Base-by-base conservation (phyloP, 345 rosid species). In the Conringia planisiliqua region DNA sequence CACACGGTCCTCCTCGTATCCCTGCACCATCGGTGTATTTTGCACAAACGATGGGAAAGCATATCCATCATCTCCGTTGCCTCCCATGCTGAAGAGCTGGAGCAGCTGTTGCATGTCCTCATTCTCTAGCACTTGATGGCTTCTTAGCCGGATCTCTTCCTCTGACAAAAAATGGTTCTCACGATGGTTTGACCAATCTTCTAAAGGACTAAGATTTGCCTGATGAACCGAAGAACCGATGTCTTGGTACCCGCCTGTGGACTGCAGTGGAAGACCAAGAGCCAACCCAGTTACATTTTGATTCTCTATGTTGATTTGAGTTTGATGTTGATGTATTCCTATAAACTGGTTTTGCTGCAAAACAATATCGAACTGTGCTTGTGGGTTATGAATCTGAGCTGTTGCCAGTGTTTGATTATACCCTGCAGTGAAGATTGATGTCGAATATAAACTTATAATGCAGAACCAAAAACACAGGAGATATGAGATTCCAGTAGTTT, bases 101-200 rank as follows among this genome's bases (percentile, higher is more conserved):
- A 94, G 93, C 61, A 91, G 79, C 68, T 91, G 88, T 68, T 91
- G 98, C 96, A 91, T 88, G 67, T 94, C 98, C 70, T 94, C 98
- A 33, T 85, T 86, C 83, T 85, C 97, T 27, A 94, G 90, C 89
- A 91, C 80, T 81, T 94, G 97, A 68, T 89, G 82, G 68, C 97
- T 91, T 73, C 87, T 80, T 44, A 82, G 6, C 33, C 98, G 86
- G 48, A 93, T 88, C 43, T 93, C 97, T 66, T 91, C 97, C 82
- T 89, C 98, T 2, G 93, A 68, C 33, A 84, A 70, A 46, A 80
- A 82, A 13, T 86, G 90, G 82, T 70, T 85, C 68, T 85, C 97
- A 18, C 86, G 76, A 64, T 70, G 80, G 64, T 60, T 80, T 7
- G 87, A 58, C 98, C 97, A 94, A 71, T 89, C 89, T 36, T 85